A percentile compares a stretch with the other conserved stretches of the same genome.
Evolutionary conservation across 345 rosid genomes (phyloP).

Genomic region (Trapa incisa): DNA sequence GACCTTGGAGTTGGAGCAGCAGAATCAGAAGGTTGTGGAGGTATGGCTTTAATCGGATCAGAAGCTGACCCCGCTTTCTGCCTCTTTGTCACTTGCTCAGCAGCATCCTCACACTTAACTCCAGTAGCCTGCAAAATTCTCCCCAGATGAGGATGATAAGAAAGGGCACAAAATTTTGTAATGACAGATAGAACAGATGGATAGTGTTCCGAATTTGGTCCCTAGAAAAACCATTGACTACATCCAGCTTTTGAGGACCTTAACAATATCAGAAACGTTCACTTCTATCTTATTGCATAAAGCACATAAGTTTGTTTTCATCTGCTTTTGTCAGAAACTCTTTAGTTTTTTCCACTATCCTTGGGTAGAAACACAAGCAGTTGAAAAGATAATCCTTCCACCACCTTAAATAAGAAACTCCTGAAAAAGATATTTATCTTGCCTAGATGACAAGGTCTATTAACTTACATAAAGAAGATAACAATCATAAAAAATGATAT

Average conservation of each 20-base stretch:
- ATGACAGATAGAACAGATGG: background rate
- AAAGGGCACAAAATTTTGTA: too few relatives aligned
- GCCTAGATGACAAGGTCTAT: background rate
- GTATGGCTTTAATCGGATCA: constrained; percentile 22
- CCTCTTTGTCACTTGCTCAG: constrained; percentile 56
- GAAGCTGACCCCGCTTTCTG: constrained; percentile 33
- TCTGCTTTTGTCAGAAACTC: background rate
- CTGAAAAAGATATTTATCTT: too few relatives aligned
- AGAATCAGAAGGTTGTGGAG: constrained; percentile 25
- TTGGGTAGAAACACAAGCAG: background rate
- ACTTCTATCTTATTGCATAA: background rate
- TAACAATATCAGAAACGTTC: background rate
- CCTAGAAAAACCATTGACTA: background rate
- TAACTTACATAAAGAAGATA: too few relatives aligned
- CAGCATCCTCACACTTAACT: constrained; percentile 42
- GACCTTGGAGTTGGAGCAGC: constrained; percentile 19
- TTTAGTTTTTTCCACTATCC: background rate
- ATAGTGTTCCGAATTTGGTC: too few relatives aligned
- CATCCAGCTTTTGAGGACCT: background rate
- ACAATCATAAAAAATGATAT: too few relatives aligned
- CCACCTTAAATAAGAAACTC: background rate
- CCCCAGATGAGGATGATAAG: constrained; percentile 8
- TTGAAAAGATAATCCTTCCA: background rate
- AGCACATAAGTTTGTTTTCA: background rate
- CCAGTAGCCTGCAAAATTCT: constrained; percentile 53